Base-by-base conservation (phyloP, 768 basidiomycete species). In the Mycena vulgaris region DNA sequence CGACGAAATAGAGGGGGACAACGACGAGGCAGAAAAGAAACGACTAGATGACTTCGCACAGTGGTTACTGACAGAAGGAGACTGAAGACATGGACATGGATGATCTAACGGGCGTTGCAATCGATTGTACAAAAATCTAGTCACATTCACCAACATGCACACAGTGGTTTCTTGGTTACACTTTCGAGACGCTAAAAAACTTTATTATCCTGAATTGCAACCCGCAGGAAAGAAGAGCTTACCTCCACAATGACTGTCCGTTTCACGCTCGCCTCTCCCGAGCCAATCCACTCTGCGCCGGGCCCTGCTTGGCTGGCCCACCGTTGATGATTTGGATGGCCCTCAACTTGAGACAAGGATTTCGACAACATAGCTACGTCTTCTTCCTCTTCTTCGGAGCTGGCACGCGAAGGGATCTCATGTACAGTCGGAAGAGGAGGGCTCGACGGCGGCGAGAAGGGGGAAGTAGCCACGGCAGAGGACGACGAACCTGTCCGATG, bases 31-130 rank as follows among this genome's bases (percentile, higher is more conserved):
- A 47, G 95, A 98, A 79, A 92, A 92, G 85, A 89, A 89, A 78
- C 90, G 96, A 52, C 80, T 98, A 76, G 96, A 97, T 62, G 89
- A 91, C 79, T 98, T 97, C 77, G 94, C 95, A 0, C 82, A 90
- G 42, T 97, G 96, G 96, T 83, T 98, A 52, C 86, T 96, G 82
- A 87, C 88, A 11, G 94, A 95, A 80, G 93, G 90, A 39, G 93
- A 95, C 73, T 93, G 76, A 78, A 13, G 28, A 30, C 42, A 47
- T 28, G 11, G 35, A 49, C 52, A 27, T 28, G 35, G n/a, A 13
- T 52, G 13, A 31, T 63, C 39, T 59, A 63, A 55, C 16, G n/a
- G 5, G n/a, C 17, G 7, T 19, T 13, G 21, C 11, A 6, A 45
- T n/a, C 11, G 5, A 63, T 62, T n/a, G 21, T 70, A 69, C 58